Base-by-base conservation (phyloP, 2,329 filamentous ascomycete species). In the Mariannaea elegans region DNA sequence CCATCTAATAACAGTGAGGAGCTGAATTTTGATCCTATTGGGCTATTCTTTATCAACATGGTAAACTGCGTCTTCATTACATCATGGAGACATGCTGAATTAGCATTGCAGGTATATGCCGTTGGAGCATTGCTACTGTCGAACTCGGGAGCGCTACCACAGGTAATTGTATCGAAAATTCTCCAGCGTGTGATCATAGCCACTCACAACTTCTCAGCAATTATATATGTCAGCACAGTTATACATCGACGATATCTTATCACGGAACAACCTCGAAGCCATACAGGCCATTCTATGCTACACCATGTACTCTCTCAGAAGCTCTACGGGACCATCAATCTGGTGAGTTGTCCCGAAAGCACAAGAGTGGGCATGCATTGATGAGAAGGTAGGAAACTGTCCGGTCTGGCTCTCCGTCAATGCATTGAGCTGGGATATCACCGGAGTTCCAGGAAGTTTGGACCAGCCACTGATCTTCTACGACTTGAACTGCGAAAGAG, bases 231-330 rank as follows among this genome's bases (percentile, higher is more conserved):
- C 53, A 9, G 59, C 59, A 1, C 21, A 34, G 4, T 2, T 49
- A 1, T 54, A 61, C 10, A 44, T 45, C 7, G 53, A 58, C 3
- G 14, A 46, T 19, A 41, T 64, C 3, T 36, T 66, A 0, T 36
- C 51, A 8, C 38, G 45, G 1, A 69, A 73, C 32, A 74, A 65
- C 27, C 45, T 73, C 3, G 64, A 72, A 50, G 57, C 68, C 1
- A 71, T 73, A 21, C 70, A 74, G 42, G 71, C 65, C 1, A 57
- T 74, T 4, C 59, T 75, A 12, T 72, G 68, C 36, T 74, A 56
- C 53, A 68, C 72, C 1, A 58, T 71, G 18, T 71, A 67, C 59
- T 71, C 72, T 34, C 51, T 74, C 19, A 39, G 72, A 48, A 71
- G 70, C 2, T 49, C 67, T 0, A 63, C 53, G 4, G 73, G 73